Evolutionary conservation across 2,329 filamentous ascomycete species (phyloP).

Genomic region (Talaromyces sp.): DNA sequence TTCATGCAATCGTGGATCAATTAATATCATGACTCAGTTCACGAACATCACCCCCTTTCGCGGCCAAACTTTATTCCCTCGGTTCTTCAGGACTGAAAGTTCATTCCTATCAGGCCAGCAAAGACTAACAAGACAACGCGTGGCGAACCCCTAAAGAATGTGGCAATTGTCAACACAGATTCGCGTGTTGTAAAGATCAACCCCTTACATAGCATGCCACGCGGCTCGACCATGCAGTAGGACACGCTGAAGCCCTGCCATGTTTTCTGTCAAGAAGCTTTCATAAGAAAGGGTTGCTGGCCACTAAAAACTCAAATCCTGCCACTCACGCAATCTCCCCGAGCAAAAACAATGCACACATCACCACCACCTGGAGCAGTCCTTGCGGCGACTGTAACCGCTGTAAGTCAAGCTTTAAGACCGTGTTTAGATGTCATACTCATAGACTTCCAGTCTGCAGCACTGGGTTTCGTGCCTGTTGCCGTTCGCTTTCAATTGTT

Average conservation of each 20-base stretch:
- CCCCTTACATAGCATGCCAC: neutral
- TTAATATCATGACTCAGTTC: neutral
- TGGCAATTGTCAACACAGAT: neutral
- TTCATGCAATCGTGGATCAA: neutral
- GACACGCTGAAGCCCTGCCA: neutral
- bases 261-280: neutral
- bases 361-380: constrained; percentile 18
- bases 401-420: constrained; percentile 15
- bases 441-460: constrained; percentile 20
- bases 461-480: constrained; percentile 32
- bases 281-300: neutral
- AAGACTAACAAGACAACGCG: neutral
- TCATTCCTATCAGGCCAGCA: neutral
- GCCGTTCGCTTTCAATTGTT: constrained; percentile 32
- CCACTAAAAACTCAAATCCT: neutral
- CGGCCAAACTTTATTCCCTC: neutral
- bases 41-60: neutral
- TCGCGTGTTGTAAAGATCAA: neutral
- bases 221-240: neutral
- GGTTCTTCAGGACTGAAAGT: neutral
- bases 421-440: neutral
- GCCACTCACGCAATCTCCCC: constrained; percentile 2
- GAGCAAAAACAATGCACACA: constrained; percentile 2
- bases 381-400: constrained; percentile 22
- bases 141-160: neutral